Percentiles rank a stretch among this genome's conserved stretches.
Conservation (phyloP, 306 rosid species). For the Malus asiatica region DNA sequence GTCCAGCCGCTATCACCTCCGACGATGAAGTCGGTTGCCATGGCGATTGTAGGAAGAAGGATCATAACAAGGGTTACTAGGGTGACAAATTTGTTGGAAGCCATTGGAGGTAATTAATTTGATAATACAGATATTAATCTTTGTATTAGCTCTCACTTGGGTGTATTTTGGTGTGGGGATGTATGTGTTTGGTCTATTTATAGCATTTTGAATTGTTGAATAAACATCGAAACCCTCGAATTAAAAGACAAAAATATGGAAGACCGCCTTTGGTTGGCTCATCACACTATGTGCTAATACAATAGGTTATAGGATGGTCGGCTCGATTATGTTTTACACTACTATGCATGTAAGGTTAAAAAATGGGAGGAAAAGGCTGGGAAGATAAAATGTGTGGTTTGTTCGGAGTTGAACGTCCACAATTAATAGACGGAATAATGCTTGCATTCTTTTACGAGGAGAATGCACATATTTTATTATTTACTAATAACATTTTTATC, state of each 20-base stretch:
- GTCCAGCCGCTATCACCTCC: constrained; percentile 18
- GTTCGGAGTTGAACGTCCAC: too few species aligned
- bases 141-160: background rate
- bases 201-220: background rate
- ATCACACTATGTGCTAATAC: background rate
- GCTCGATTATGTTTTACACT: background rate
- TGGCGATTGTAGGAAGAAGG: constrained; percentile 9
- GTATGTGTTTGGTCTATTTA: background rate
- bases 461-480: too few species aligned
- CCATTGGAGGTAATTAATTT: background rate
- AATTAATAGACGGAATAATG: too few species aligned
- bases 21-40: constrained; percentile 3
- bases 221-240: background rate
- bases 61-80: background rate
- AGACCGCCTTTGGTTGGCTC: constrained; percentile 8
- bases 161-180: background rate
- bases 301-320: background rate
- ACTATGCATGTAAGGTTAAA: too few species aligned
- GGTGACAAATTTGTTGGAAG: background rate
- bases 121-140: background rate
- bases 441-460: too few species aligned
- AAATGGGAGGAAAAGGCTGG: background rate
- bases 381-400: background rate
- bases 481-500: too few species aligned
- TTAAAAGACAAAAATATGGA: background rate